Evolutionary conservation across 352 stramenopile species (phyloP), one percentile per base, ranked within the genome.

Genomic region (Phytophthora foliorum): DNA sequence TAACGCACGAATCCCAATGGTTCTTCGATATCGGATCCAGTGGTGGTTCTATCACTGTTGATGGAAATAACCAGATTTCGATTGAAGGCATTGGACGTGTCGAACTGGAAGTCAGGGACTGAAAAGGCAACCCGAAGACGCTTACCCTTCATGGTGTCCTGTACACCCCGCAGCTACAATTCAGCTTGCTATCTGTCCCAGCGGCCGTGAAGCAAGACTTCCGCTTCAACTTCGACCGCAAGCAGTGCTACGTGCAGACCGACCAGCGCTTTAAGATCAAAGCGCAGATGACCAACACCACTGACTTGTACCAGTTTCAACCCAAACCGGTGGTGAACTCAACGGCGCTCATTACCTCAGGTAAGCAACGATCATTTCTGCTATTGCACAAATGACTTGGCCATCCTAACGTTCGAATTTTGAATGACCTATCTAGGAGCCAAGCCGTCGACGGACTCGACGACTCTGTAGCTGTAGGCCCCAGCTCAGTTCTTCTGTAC

Each of bases 241-340:
- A 67, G 22, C 16, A 46, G 6, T 69, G 44, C 24, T 7, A 22
- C 4, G 13, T 63, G n/a, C 44, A 48, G 16, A 63, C 44, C 2
- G 45, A 49, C 8, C 34, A 68, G 19, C 50, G 45, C 22, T 72
- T 78, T 14, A 74, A 25, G 1, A 44, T 64, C 45, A 64, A 59
- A 21, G 46, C 50, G 14, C 36, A 16, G 1, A 62, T 62, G 32
- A 41, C 62, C 4, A 48, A 6, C 5, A 46, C 38, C 21, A 32
- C n/a, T 7, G 50, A 58, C 25, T 31, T 72, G 31, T 72, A 67
- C 31, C 63, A 62, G 36, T 55, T 72, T 34, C 38, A 57, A 32
- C 55, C 55, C 3, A 24, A 64, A 13, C 32, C 45, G 19, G n/a
- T 31, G 31, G 32, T 10, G 13, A 48, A 1, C n/a, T 4, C 57